phyloP scores from a whole-genome alignment of 805 yeast genomes.

The Yamadazyma olivae region DNA sequence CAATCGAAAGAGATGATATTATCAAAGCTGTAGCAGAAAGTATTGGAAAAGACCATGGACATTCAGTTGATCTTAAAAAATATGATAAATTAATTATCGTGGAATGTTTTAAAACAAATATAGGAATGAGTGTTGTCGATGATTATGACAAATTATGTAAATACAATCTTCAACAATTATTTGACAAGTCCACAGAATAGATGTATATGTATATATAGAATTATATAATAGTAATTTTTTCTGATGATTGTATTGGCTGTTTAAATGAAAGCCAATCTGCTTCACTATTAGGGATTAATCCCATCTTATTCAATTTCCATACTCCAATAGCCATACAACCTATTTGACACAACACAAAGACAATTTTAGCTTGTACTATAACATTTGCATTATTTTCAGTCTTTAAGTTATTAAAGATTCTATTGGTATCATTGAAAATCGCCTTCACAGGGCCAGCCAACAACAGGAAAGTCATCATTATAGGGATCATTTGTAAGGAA shows the following conservation, averaged over 20 bases:
- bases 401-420: conserved; percentile 49
- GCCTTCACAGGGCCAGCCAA: conserved; percentile 77
- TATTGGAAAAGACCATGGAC: conserved; percentile 69
- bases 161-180: conserved; percentile 81
- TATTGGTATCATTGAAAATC: conserved; percentile 51
- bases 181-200: conserved; percentile 35
- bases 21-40: conserved; percentile 67
- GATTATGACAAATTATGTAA: conserved; percentile 60
- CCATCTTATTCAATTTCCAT: conserved; percentile 85
- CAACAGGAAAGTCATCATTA: conserved; percentile 84
- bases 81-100: conserved; percentile 78
- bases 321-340: conserved; percentile 70
- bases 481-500: conserved; percentile 84
- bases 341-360: conserved; percentile 40
- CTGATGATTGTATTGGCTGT: conserved; percentile 17
- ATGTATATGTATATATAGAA: too few species aligned
- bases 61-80: conserved; percentile 73
- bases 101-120: conserved; percentile 83
- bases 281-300: conserved; percentile 78
- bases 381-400: conserved; percentile 33
- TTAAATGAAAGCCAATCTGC: conserved; percentile 97
- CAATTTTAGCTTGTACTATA: conserved; percentile 22
- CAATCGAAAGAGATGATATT: conserved; percentile 67
- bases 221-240: background rate
- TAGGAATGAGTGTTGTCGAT: conserved; percentile 83